A percentile compares a stretch with the other conserved stretches of the same genome.
Evolutionary conservation across 352 stramenopile species (phyloP).

Genomic region (Phytophthora ohioensis): DNA sequence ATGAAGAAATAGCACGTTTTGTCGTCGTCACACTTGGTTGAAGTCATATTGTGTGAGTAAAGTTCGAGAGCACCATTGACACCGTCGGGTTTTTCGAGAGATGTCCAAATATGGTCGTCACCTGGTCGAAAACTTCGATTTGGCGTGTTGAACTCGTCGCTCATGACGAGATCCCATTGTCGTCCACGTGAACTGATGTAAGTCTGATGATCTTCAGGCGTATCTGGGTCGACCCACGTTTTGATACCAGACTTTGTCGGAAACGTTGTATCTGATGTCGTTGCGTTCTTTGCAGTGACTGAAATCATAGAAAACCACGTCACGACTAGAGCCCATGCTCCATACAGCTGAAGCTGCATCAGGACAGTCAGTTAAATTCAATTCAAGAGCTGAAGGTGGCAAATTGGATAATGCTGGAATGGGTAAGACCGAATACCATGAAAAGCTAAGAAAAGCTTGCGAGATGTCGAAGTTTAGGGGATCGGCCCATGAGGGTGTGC

Average conservation of each 20-base stretch:
- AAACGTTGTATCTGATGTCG: conserved; percentile 14
- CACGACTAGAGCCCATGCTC: not conserved
- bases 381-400: not conserved
- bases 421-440: not conserved
- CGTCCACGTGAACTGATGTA: conserved; percentile 37
- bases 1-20: conserved; percentile 58
- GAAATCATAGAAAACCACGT: not conserved
- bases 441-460: conserved; percentile 30
- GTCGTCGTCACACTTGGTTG: conserved; percentile 52
- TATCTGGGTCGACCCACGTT: conserved; percentile 60
- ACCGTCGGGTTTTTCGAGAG: conserved; percentile 94
- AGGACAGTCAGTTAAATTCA: not conserved
- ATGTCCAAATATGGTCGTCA: conserved; percentile 94
- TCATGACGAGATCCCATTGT: conserved; percentile 87
- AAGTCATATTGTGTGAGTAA: conserved; percentile 88
- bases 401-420: conserved; percentile 20
- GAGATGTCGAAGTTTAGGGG: conserved; percentile 8
- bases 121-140: conserved; percentile 91
- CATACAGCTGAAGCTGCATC: conserved; percentile 3
- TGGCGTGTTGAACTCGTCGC: conserved; percentile 94
- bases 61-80: conserved; percentile 90
- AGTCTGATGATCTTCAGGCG: conserved; percentile 21
- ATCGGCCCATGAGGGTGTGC: conserved; percentile 11
- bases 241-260: conserved; percentile 53
- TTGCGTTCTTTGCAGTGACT: conserved; percentile 18